These are phyloP conservation scores for Sclerotinia nivalis DNA, from an alignment of 2,329 filamentous ascomycete genomes.

Conservation along the genomic window DNA sequence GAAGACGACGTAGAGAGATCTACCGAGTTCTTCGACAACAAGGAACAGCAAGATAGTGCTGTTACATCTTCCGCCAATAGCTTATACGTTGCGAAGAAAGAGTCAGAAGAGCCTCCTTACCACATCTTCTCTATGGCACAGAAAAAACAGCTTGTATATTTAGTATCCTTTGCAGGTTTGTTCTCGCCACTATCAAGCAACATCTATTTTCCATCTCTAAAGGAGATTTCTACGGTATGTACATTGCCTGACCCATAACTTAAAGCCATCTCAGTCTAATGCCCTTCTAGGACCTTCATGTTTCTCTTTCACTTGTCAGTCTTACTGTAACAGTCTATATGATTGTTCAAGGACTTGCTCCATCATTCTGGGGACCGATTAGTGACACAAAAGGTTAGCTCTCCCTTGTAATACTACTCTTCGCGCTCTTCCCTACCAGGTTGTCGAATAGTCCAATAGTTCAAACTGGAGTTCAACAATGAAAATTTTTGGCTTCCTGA, in stretches of 20 bases:
- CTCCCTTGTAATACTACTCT: not conserved
- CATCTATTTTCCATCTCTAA: constrained; percentile 32
- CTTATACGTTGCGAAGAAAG: constrained; percentile 7
- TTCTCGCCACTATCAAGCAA: constrained; percentile 31
- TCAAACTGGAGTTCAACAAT: no score
- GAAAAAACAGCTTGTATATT: constrained; percentile 50
- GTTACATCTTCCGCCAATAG: constrained; percentile 11
- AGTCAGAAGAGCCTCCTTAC: constrained; percentile 27
- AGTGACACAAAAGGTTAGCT: constrained; percentile 36
- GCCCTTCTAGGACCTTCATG: constrained; percentile 9
- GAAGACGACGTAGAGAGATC: constrained; percentile 7
- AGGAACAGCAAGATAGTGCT: not conserved
- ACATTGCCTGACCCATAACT: not conserved
- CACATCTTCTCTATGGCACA: constrained; percentile 37
- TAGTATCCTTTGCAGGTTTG: constrained; percentile 35
- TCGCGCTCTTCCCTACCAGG: no score
- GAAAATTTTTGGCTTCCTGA: no score
- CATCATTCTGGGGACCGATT: constrained; percentile 49
- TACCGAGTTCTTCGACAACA: not conserved
- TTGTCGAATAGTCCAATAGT: no score
- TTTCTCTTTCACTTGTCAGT: constrained; percentile 37
- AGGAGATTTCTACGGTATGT: constrained; percentile 13
- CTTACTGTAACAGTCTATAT: constrained; percentile 51
- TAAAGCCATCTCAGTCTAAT: not conserved
- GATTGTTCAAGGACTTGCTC: constrained; percentile 52